Conservation (phyloP, 2,329 filamentous ascomycete genomes). For the Fusarium graminum region DNA sequence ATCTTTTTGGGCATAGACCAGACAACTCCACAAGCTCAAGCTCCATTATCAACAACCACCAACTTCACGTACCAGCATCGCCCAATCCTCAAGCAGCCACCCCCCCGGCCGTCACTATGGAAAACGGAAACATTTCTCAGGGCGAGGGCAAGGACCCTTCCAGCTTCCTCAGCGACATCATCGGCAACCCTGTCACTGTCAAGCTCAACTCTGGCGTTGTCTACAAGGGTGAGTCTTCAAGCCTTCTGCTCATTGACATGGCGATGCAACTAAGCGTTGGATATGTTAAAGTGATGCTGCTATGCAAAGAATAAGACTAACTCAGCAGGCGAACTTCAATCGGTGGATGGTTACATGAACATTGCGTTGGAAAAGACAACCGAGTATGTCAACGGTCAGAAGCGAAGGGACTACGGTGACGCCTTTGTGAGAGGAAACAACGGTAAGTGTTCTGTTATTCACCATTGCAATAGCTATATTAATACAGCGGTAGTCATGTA, state of each 20-base stretch:
- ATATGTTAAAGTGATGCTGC: not conserved
- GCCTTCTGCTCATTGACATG: conserved; percentile 9
- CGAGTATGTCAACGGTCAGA: conserved; percentile 88
- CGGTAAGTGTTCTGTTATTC: conserved; percentile 66
- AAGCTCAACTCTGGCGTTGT: conserved; percentile 99
- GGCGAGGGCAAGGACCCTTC: conserved; percentile 91
- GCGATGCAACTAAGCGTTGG: not conserved
- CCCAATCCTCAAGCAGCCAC: conserved; percentile 17
- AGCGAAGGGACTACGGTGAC: conserved; percentile 89
- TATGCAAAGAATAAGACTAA: conserved; percentile 13
- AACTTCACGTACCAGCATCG: conserved; percentile 13
- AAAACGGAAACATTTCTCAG: conserved; percentile 75
- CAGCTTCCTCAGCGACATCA: conserved; percentile 92
- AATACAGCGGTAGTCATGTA: conserved; percentile 70
- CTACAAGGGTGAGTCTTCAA: conserved; percentile 81
- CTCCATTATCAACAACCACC: conserved; percentile 34
- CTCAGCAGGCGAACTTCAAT: conserved; percentile 85
- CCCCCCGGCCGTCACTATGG: conserved; percentile 66
- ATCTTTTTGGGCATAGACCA: conserved; percentile 30
- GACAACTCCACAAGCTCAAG: conserved; percentile 33
- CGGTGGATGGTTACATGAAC: conserved; percentile 99
- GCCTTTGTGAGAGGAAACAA: conserved; percentile 97
- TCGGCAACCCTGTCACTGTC: conserved; percentile 92
- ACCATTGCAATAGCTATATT: conserved; percentile 9
- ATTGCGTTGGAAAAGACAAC: conserved; percentile 96